Conservation (phyloP, 805 yeast species). For the Pichia membranifaciens region DNA sequence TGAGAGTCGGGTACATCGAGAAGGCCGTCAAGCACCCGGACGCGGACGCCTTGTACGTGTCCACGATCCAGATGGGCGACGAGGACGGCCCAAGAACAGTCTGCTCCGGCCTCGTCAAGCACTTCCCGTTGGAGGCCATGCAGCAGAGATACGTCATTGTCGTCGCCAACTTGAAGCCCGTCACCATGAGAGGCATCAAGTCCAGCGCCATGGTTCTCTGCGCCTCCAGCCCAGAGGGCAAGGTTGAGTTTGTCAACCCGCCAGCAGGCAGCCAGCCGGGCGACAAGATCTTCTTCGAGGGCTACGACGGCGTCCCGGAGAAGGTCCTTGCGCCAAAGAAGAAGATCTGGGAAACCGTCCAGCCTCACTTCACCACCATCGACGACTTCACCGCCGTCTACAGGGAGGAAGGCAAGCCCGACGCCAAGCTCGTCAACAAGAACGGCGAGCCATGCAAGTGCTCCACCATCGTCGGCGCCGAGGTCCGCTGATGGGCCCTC, state of each 20-base stretch:
- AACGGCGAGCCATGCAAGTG: constrained; percentile 75
- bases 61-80: constrained; percentile 95
- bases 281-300: constrained; percentile 93
- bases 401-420: constrained; percentile 71
- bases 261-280: constrained; percentile 93
- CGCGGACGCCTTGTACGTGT: constrained; percentile 93
- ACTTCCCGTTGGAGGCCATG: constrained; percentile 87
- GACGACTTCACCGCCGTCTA: constrained; percentile 72
- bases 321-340: constrained; percentile 94
- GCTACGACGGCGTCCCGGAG: constrained; percentile 83
- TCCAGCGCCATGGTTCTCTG: constrained; percentile 96
- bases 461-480: constrained; percentile 65
- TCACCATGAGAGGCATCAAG: constrained; percentile 94
- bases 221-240: constrained; percentile 61
- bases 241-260: constrained; percentile 91
- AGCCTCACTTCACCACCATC: constrained; percentile 83
- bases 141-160: constrained; percentile 87
- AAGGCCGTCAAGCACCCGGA: constrained; percentile 97
- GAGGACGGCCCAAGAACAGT: constrained; percentile 97
- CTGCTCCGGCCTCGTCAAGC: constrained; percentile 92
- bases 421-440: constrained; percentile 67
- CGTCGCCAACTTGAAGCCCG: constrained; percentile 96
- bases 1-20: constrained; percentile 94
- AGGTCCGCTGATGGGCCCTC: constrained; percentile 60
- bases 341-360: constrained; percentile 94